Evolutionary conservation across 2,329 filamentous ascomycete genomes (phyloP).

Genomic region (Paradendryphiella salina): DNA sequence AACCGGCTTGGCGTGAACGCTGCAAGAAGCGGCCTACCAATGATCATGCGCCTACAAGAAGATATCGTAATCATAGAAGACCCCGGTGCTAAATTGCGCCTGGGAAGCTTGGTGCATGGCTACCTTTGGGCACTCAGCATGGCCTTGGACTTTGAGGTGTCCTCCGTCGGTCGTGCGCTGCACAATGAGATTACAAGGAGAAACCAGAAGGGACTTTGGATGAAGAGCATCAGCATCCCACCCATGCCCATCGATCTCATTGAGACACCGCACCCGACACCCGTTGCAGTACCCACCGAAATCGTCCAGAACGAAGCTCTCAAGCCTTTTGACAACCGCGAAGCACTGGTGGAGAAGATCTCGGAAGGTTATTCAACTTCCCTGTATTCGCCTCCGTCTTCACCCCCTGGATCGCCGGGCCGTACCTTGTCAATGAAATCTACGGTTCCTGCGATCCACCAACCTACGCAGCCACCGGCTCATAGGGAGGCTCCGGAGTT

Average conservation of each 20-base stretch:
- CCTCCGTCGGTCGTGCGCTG: constrained; percentile 69
- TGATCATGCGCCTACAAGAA: constrained; percentile 87
- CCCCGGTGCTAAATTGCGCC: constrained; percentile 71
- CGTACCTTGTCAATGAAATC: constrained; percentile 64
- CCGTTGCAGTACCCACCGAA: constrained; percentile 28
- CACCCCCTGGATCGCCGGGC: constrained; percentile 70
- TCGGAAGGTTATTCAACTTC: constrained; percentile 69
- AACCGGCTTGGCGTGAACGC: constrained; percentile 81
- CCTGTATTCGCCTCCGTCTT: constrained; percentile 66
- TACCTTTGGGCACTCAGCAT: constrained; percentile 83
- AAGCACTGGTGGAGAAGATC: constrained; percentile 73
- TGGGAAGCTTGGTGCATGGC: constrained; percentile 83
- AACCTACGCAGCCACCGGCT: constrained; percentile 29
- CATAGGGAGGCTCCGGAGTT: constrained; percentile 54
- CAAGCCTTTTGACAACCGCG: constrained; percentile 74
- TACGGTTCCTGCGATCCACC: constrained; percentile 51
- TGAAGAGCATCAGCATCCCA: constrained; percentile 72
- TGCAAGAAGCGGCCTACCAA: constrained; percentile 75
- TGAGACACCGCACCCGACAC: constrained; percentile 34
- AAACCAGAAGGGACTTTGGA: constrained; percentile 75
- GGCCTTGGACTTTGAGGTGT: constrained; percentile 74
- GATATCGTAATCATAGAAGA: constrained; percentile 71
- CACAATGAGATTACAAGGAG: constrained; percentile 76
- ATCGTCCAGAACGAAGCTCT: constrained; percentile 50
- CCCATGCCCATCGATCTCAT: constrained; percentile 66